Evolutionary conservation across 2,329 filamentous ascomycete species (phyloP).

Genomic region (Neonectria ditissima): DNA sequence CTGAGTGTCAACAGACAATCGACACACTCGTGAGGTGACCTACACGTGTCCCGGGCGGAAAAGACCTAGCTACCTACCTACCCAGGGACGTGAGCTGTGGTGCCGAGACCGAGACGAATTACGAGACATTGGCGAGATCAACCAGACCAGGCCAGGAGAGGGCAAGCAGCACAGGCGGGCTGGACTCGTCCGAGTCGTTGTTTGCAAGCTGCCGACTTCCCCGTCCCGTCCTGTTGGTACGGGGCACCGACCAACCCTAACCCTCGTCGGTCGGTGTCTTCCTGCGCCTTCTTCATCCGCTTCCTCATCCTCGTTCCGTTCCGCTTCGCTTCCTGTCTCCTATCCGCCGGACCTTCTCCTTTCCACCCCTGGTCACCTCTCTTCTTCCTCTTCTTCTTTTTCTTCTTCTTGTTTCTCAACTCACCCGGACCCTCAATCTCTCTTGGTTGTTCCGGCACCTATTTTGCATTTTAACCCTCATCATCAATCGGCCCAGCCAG

Average conservation of each 20-base stretch:
- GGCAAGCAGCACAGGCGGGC: not conserved
- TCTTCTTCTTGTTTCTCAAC: not conserved
- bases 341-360: constrained; percentile 6
- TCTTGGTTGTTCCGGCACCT: not conserved
- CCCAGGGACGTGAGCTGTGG: not conserved
- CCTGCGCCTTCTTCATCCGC: constrained; percentile 10
- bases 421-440: not conserved
- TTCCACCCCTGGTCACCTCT: constrained; percentile 18
- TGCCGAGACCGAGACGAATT: not conserved
- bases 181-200: not conserved
- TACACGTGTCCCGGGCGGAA: constrained; percentile 24
- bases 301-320: constrained; percentile 14
- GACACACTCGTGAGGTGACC: constrained; percentile 23
- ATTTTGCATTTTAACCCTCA: not conserved
- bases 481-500: not conserved
- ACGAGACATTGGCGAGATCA: constrained; percentile 9
- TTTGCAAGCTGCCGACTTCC: constrained; percentile 1
- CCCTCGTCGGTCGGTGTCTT: constrained; percentile 10
- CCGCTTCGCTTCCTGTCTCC: constrained; percentile 6
- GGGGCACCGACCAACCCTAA: constrained; percentile 15
- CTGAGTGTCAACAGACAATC: not conserved
- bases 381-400: constrained; percentile 10
- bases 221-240: constrained; percentile 5
- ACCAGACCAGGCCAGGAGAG: not conserved
- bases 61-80: too few relatives aligned